Base-by-base conservation (phyloP, 305 asterid genomes). In the Solanum hybrid region DNA sequence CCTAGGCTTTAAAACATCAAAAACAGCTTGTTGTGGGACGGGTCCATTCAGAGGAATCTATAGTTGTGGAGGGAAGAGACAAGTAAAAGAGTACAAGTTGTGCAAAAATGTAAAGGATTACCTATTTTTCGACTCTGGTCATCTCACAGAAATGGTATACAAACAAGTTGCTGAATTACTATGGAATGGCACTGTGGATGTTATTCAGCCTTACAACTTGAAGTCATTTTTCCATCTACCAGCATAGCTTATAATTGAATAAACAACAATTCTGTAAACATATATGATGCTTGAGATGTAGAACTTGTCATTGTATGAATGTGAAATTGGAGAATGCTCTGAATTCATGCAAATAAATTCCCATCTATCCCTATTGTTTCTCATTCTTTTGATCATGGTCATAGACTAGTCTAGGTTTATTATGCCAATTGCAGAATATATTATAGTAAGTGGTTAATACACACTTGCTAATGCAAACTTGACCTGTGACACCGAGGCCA, bases 1-100 rank as follows among this genome's bases (percentile, higher is more conserved):
- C 41, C 15, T 90, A 95, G 98, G 97, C 32, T 89, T 94, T 24
- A 87, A 90, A 90, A 96, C 92, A 90, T 94, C 95, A 17, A 90
- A 88, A 77, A 80, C 41, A 83, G 98, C 98, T 7, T 96, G 98
- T 77, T 96, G 97, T 14, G 98, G 97, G 70, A 92, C 94, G 2
- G 98, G 97, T 82, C 89, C 39, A 17, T 94, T 78, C 27, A 92
- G 93, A 78, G 98, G 96, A 76, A 90, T 93, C 80, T 91, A 89
- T 89, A 95, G 95, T 93, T 96, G 98, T 72, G 97, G 98, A 88
- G 98, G 96, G 29, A 93, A 91, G 91, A 93, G 97, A 89, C 36
- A 27, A 2, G 94, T 92, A n/a, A 92, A 91, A 88, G 96, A 94
- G 4, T 95, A 86, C 51, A 89, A 93, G 51, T 88, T 96, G 37